Evolutionary conservation across 257 asterid species (phyloP).

Genomic region (Solanum etuberosum): DNA sequence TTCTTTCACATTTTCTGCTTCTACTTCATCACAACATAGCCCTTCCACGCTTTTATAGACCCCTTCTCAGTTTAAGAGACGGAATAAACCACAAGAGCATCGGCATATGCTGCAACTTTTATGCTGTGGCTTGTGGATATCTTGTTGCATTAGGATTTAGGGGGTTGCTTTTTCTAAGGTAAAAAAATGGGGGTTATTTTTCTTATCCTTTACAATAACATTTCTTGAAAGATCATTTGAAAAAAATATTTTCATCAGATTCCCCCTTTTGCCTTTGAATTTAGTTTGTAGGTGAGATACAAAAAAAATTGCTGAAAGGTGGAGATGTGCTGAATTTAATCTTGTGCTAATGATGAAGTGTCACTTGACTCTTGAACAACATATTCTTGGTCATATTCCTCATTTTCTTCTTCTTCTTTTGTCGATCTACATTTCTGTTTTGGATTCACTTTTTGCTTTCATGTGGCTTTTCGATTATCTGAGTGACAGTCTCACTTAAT

Average conservation of each 20-base stretch:
- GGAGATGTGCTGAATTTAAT: too few species aligned
- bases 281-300: too few species aligned
- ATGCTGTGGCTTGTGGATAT: neutral
- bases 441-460: neutral
- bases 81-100: slow-evolving; percentile 25
- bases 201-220: too few species aligned
- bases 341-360: too few species aligned
- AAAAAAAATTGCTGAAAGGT: too few species aligned
- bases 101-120: slow-evolving; percentile 24
- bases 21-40: neutral
- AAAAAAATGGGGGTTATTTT: neutral
- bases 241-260: neutral
- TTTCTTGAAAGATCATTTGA: too few species aligned
- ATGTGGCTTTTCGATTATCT: neutral
- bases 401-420: too few species aligned
- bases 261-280: neutral
- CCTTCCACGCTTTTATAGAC: neutral
- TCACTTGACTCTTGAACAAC: too few species aligned
- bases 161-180: neutral
- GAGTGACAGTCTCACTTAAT: too few species aligned
- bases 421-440: too few species aligned
- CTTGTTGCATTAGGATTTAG: too few species aligned
- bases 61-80: neutral
- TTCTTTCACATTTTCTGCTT: neutral
- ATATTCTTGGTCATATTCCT: too few species aligned